These are phyloP conservation scores for Ganoderma lingzhi DNA, from an alignment of 1,284 basidiomycete genomes.

Conservation along the genomic window DNA sequence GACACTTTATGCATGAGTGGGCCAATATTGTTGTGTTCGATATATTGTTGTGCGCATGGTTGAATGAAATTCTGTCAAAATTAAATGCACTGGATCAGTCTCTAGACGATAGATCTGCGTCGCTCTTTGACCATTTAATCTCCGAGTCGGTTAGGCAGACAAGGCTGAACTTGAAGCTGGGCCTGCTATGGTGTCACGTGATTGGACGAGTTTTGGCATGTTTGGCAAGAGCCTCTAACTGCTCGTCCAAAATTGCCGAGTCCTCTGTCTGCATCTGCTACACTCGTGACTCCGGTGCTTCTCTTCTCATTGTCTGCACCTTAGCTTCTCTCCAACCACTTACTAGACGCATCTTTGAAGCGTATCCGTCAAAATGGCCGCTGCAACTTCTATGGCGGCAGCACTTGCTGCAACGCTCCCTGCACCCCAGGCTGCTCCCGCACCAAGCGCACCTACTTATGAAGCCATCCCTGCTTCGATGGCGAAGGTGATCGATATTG, in stretches of 20 bases:
- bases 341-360: conserved; percentile 2
- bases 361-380: conserved; percentile 50
- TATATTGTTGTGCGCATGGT: background rate
- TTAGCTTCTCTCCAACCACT: conserved; percentile 3
- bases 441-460: conserved; percentile 70
- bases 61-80: background rate
- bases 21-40: too few relatives aligned
- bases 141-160: background rate
- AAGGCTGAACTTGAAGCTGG: background rate
- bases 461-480: conserved; percentile 89
- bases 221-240: conserved; percentile 36
- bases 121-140: background rate
- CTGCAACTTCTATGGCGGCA: conserved; percentile 88
- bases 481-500: conserved; percentile 90
- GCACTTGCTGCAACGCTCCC: conserved; percentile 87
- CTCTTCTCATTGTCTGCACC: background rate
- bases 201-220: conserved; percentile 35
- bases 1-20: too few relatives aligned
- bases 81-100: background rate
- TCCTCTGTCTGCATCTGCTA: conserved; percentile 15
- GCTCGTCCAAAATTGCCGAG: conserved; percentile 27
- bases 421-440: conserved; percentile 62
- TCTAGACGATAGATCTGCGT: background rate
- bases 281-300: background rate
- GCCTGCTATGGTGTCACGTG: conserved; percentile 22